These are phyloP conservation scores for Phytopythium vexans DNA, from an alignment of 352 stramenopile species.

Conservation along the genomic window DNA sequence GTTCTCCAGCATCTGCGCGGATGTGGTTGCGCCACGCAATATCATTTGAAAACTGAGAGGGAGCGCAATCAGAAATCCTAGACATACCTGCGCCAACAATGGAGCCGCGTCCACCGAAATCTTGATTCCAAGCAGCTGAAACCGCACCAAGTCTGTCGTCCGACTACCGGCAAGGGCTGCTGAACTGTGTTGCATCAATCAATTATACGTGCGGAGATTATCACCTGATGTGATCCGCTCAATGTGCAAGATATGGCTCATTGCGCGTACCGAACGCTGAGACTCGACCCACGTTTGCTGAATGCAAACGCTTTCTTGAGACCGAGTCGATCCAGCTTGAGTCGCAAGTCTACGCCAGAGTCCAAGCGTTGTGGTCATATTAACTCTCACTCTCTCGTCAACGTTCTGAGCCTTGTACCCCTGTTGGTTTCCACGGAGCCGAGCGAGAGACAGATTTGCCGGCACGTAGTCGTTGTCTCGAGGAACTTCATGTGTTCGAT, in stretches of 20 bases:
- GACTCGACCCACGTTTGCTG: slow-evolving; percentile 27
- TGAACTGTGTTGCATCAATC: slow-evolving; percentile 10
- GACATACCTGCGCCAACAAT: slow-evolving; percentile 27
- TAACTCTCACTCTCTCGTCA: background rate
- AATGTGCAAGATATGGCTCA: background rate
- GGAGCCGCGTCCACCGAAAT: slow-evolving; percentile 15
- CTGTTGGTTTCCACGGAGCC: slow-evolving; percentile 41
- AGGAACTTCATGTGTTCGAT: slow-evolving; percentile 50
- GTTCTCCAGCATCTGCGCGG: slow-evolving; percentile 23
- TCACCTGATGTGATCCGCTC: background rate
- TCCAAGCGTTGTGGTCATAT: background rate
- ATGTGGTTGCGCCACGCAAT: background rate
- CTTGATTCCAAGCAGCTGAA: slow-evolving; percentile 33
- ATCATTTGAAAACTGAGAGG: background rate
- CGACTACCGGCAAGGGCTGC: slow-evolving; percentile 25
- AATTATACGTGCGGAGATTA: background rate
- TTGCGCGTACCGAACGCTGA: slow-evolving; percentile 24
- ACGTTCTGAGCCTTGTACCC: slow-evolving; percentile 19
- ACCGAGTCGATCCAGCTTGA: slow-evolving; percentile 61
- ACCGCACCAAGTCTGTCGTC: slow-evolving; percentile 20
- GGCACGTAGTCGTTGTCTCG: slow-evolving; percentile 21
- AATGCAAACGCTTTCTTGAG: slow-evolving; percentile 40
- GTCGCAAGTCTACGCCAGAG: slow-evolving; percentile 36
- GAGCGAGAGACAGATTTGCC: slow-evolving; percentile 46
- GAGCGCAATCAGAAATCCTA: background rate